A percentile compares a stretch with the other conserved stretches of the same genome.
Conservation (phyloP, 2,329 filamentous ascomycete genomes). For the Teratosphaeria pseudoeucalypti region DNA sequence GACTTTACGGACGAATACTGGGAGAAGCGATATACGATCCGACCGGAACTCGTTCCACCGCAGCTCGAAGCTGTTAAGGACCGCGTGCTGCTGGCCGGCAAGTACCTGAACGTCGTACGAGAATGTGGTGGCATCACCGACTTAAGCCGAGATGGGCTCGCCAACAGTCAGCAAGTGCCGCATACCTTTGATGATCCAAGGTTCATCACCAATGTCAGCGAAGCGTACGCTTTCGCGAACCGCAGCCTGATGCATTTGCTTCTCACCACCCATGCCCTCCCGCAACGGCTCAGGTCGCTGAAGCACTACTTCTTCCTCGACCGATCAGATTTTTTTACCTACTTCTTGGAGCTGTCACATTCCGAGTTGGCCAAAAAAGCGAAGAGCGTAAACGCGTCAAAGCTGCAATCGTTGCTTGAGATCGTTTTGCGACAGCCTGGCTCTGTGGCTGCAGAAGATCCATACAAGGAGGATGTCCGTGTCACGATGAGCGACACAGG, state of each 20-base stretch:
- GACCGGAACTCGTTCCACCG: constrained; percentile 81
- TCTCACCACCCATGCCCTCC: constrained; percentile 83
- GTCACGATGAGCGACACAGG: constrained; percentile 94
- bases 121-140: constrained; percentile 89
- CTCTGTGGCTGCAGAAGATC: constrained; percentile 84
- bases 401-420: constrained; percentile 91
- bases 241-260: constrained; percentile 83
- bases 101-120: constrained; percentile 94
- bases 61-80: constrained; percentile 86
- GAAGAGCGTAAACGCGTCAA: constrained; percentile 79
- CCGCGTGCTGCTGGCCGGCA: constrained; percentile 88
- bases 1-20: constrained; percentile 99
- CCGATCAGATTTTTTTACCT: constrained; percentile 93
- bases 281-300: constrained; percentile 73
- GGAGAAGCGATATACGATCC: constrained; percentile 93
- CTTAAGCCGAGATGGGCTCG: constrained; percentile 42
- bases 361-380: constrained; percentile 76
- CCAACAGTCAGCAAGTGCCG: constrained; percentile 83
- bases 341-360: constrained; percentile 85
- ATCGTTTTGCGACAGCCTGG: constrained; percentile 92
- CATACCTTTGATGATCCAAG: constrained; percentile 81
- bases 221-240: constrained; percentile 90
- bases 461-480: constrained; percentile 97
- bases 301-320: constrained; percentile 99
- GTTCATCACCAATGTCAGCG: constrained; percentile 93